These are phyloP conservation scores for Opeltia flavorubescens DNA, from an alignment of 495 filamentous ascomycete species.

Conservation along the genomic window DNA sequence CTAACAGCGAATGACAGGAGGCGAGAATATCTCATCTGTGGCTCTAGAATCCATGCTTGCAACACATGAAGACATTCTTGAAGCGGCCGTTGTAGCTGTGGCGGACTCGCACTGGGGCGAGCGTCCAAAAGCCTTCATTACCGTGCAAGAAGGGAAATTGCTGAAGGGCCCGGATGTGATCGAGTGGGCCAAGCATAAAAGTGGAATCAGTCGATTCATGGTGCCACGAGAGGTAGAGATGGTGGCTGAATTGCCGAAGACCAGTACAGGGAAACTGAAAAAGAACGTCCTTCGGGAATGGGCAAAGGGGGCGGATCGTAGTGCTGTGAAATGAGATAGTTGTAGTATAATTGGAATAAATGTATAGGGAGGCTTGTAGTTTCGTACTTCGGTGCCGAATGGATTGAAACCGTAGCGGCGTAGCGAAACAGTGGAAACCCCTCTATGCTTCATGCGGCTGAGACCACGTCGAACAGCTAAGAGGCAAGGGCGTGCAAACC, in stretches of 20 bases:
- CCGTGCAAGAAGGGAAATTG: conserved; percentile 47
- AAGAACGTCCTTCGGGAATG: conserved; percentile 88
- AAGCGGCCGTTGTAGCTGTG: conserved; percentile 83
- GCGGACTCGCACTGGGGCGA: conserved; percentile 90
- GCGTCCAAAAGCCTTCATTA: conserved; percentile 84
- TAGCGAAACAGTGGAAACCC: background rate
- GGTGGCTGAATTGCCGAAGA: conserved; percentile 81
- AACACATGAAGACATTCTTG: conserved; percentile 75
- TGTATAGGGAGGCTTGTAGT: background rate
- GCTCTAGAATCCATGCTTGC: conserved; percentile 87
- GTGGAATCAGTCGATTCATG: conserved; percentile 85
- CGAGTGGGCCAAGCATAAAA: conserved; percentile 66
- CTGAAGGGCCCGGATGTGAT: conserved; percentile 62
- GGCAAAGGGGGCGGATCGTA: conserved; percentile 44
- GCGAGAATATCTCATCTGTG: conserved; percentile 92
- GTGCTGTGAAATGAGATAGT: background rate
- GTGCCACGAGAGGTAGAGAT: conserved; percentile 87
- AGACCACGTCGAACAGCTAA: background rate
- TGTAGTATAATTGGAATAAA: background rate
- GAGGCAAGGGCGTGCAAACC: too few species aligned
- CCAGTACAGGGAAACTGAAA: conserved; percentile 87
- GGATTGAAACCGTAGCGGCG: background rate
- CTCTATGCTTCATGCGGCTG: background rate
- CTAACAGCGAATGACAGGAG: conserved; percentile 38
- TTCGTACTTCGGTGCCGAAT: background rate